Conservation (phyloP, 306 rosid species). For the Acacia acuminata region DNA sequence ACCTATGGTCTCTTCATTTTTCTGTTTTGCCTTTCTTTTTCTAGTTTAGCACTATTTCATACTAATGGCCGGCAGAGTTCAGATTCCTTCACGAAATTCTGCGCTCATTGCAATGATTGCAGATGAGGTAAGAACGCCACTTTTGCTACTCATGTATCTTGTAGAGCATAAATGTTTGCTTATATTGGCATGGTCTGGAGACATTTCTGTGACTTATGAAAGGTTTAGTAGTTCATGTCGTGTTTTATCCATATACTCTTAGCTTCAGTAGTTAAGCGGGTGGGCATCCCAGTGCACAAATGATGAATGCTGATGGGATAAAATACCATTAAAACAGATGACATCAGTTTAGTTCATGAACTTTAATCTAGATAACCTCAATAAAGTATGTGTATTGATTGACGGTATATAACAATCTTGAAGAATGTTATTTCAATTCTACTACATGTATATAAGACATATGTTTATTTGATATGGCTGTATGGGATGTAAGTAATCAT, state of each 20-base stretch:
- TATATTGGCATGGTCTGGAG: neutral
- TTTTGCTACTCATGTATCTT: neutral
- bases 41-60: constrained; percentile 4
- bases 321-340: neutral
- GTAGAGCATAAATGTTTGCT: neutral
- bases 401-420: neutral
- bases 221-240: constrained; percentile 11
- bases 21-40: neutral
- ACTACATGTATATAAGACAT: neutral
- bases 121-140: constrained; percentile 62
- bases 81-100: constrained; percentile 51
- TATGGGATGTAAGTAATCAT: neutral
- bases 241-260: neutral
- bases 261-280: neutral
- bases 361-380: neutral
- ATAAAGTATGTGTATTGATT: neutral
- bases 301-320: neutral
- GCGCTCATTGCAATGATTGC: constrained; percentile 88
- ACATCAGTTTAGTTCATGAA: neutral
- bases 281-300: neutral
- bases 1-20: constrained; percentile 3
- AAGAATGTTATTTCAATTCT: constrained; percentile 2
- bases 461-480: neutral
- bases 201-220: constrained; percentile 8
- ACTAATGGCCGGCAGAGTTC: constrained; percentile 66